Conservation (phyloP, 139 green algal species). For the Dunaliella sp. region DNA sequence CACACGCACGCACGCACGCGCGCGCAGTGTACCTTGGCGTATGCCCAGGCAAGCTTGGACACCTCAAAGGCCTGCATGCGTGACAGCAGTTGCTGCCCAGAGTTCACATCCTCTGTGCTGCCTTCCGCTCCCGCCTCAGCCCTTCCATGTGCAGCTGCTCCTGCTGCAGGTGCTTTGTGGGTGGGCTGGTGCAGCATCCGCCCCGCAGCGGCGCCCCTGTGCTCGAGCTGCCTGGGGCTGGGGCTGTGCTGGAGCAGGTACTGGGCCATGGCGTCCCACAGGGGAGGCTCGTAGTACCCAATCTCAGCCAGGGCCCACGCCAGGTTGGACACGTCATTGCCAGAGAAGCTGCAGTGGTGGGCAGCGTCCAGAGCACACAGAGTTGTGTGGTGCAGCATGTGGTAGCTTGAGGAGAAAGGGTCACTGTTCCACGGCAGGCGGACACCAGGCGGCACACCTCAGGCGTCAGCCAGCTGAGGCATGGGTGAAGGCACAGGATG, state of each 20-base stretch:
- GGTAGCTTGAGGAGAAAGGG: too few species aligned
- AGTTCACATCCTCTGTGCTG: too few species aligned
- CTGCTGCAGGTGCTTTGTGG: not conserved
- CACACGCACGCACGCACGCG: not conserved
- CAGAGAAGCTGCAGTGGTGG: not conserved
- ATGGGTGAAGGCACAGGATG: too few species aligned
- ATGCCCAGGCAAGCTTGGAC: constrained; percentile 32
- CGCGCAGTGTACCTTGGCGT: constrained; percentile 4
- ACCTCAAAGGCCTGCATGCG: constrained; percentile 17
- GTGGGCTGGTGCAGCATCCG: not conserved
- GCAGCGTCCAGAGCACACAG: too few species aligned
- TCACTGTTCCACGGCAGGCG: too few species aligned
- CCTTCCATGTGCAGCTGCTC: too few species aligned
- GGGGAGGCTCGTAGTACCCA: not conserved
- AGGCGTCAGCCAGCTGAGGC: too few species aligned
- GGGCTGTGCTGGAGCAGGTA: not conserved
- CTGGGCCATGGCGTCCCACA: not conserved
- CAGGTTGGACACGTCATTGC: not conserved
- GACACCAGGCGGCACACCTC: too few species aligned
- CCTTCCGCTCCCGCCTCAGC: not conserved
- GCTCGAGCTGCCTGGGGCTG: not conserved
- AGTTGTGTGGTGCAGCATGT: too few species aligned
- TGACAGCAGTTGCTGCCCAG: not conserved
- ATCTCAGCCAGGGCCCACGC: constrained; percentile 7
- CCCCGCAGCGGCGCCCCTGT: too few species aligned